Conservation (phyloP, 2,329 filamentous ascomycete genomes). For the Hypoxylon sp. region DNA sequence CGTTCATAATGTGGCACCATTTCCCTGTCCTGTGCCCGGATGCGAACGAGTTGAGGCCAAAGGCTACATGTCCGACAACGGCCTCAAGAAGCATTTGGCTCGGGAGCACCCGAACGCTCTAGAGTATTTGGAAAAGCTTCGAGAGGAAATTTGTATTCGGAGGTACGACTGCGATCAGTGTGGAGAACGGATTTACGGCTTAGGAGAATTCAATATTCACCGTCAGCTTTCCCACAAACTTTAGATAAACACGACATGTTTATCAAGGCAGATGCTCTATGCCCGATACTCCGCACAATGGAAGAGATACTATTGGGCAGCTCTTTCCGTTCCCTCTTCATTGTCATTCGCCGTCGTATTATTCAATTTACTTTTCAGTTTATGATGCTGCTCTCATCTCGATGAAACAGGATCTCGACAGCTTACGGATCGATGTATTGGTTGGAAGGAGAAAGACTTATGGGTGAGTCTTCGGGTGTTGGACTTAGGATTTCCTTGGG, state of each 20-base stretch:
- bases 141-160: neutral
- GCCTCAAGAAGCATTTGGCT: slow-evolving; percentile 48
- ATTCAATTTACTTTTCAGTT: neutral
- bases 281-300: neutral
- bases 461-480: neutral
- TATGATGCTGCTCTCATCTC: neutral
- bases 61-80: slow-evolving; percentile 48
- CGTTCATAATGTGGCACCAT: slow-evolving; percentile 54
- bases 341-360: neutral
- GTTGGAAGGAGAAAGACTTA: neutral
- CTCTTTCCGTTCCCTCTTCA: neutral
- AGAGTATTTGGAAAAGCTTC: neutral
- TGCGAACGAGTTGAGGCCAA: slow-evolving; percentile 50
- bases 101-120: slow-evolving; percentile 31
- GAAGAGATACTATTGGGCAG: neutral
- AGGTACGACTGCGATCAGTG: neutral
- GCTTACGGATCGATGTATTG: no score
- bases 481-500: neutral
- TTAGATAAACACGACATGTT: neutral
- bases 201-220: slow-evolving; percentile 7
- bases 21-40: slow-evolving; percentile 51
- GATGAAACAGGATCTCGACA: neutral
- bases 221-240: neutral
- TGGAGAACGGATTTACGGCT: neutral
- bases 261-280: neutral